Evolutionary conservation across 345 rosid species (phyloP).

Genomic region (Litchi chinensis): DNA sequence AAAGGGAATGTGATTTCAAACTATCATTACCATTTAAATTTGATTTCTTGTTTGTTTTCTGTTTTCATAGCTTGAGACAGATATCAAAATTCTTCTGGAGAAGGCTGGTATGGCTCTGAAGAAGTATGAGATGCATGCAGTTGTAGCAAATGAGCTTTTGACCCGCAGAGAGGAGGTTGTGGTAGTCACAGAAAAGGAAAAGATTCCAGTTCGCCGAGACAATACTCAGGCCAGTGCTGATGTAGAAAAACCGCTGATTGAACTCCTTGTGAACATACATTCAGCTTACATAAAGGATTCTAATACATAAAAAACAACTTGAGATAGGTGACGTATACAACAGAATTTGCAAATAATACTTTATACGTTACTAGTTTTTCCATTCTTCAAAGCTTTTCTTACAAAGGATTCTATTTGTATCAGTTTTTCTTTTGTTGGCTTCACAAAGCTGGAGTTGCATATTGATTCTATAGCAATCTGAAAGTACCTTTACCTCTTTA

Average conservation of each 20-base stretch:
- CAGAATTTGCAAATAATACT: background rate
- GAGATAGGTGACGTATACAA: conserved; percentile 1
- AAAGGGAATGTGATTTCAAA: background rate
- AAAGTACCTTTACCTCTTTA: background rate
- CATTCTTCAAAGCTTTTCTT: conserved; percentile 1
- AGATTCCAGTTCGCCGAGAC: conserved; percentile 63
- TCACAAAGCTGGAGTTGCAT: background rate
- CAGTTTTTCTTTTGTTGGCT: conserved; percentile 3
- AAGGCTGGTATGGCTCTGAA: conserved; percentile 71
- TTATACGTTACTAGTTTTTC: background rate
- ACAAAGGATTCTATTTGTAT: background rate
- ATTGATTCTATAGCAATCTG: background rate
- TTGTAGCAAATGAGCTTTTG: conserved; percentile 78
- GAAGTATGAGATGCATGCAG: conserved; percentile 74
- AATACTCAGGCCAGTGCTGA: conserved; percentile 48
- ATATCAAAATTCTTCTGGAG: conserved; percentile 70
- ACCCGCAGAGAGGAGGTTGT: conserved; percentile 80
- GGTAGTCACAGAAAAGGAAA: conserved; percentile 53
- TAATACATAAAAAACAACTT: conserved; percentile 22
- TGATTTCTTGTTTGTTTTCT: background rate
- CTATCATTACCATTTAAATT: background rate
- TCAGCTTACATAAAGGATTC: conserved; percentile 48
- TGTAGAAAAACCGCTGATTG: conserved; percentile 73
- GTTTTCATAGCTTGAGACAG: conserved; percentile 79
- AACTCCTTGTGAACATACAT: conserved; percentile 64